Percentiles rank a stretch among this genome's conserved stretches.
Evolutionary conservation across 345 rosid genomes (phyloP).

Genomic region (Geranium brycei): DNA sequence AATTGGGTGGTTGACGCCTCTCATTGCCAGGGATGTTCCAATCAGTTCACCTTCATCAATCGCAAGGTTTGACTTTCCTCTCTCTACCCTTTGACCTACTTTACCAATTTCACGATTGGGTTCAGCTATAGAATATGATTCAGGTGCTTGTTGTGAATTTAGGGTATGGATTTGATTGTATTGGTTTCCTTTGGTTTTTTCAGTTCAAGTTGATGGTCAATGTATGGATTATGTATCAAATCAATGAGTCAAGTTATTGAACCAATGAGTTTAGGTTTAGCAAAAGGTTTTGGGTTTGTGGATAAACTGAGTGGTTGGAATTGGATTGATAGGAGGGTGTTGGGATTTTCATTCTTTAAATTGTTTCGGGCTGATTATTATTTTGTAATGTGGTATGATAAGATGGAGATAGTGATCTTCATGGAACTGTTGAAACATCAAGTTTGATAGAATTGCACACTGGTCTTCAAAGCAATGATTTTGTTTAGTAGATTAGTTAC

Average conservation of each 20-base stretch:
- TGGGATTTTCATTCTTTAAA: no score
- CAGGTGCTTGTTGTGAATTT: neutral
- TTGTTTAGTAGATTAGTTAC: no score
- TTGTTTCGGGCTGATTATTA: no score
- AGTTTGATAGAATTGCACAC: neutral
- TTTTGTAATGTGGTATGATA: no score
- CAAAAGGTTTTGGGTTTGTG: neutral
- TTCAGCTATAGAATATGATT: no score
- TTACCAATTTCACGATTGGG: neutral
- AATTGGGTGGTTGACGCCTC: constrained; percentile 80
- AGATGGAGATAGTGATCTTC: no score
- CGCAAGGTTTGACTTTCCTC: constrained; percentile 52
- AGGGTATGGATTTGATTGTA: neutral
- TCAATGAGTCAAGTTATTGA: neutral
- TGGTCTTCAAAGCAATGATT: neutral
- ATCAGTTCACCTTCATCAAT: constrained; percentile 88
- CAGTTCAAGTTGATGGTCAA: neutral
- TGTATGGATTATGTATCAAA: neutral
- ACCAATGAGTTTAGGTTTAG: neutral
- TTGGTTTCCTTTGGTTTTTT: neutral
- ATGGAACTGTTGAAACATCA: no score
- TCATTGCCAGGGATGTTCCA: constrained; percentile 93
- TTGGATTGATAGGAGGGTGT: no score
- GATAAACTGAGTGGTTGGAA: neutral
- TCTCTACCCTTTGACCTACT: neutral